A percentile compares a stretch with the other conserved stretches of the same genome.
These are phyloP conservation scores for Thalassiosira oceanica DNA, from an alignment of 352 stramenopile species.

Conservation along the genomic window DNA sequence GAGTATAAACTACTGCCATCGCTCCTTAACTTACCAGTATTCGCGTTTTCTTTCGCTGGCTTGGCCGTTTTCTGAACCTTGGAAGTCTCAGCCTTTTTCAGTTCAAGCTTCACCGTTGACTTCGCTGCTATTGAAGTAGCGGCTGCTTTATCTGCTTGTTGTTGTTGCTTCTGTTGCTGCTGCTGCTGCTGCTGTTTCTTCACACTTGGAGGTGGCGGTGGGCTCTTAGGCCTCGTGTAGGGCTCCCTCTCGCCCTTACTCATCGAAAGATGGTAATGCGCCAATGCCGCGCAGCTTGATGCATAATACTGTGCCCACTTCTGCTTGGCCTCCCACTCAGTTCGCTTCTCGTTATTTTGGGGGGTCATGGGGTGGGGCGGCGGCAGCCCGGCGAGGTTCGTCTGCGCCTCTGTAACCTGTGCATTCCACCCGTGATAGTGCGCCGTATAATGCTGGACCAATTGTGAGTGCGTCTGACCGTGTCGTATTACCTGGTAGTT, in stretches of 20 bases:
- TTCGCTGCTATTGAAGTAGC: not conserved
- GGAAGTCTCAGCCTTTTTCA: too few relatives aligned
- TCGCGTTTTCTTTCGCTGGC: constrained; percentile 15
- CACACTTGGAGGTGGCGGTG: constrained; percentile 19
- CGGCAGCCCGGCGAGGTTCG: constrained; percentile 3
- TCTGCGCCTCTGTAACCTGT: constrained; percentile 9
- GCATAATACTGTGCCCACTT: constrained; percentile 49
- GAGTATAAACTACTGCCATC: constrained; percentile 8
- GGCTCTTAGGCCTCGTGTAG: constrained; percentile 16
- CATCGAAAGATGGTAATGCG: constrained; percentile 43
- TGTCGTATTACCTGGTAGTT: too few relatives aligned
- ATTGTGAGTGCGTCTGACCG: constrained; percentile 30
- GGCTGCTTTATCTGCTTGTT: not conserved
- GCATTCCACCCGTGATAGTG: constrained; percentile 35
- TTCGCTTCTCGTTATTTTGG: constrained; percentile 37
- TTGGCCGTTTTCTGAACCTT: too few relatives aligned
- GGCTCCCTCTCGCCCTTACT: constrained; percentile 18
- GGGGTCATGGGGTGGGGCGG: constrained; percentile 14
- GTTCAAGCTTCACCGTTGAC: too few relatives aligned
- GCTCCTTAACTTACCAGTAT: constrained; percentile 15
- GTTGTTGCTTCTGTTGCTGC: constrained; percentile 11
- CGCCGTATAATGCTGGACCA: constrained; percentile 35
- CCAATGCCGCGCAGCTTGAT: constrained; percentile 26
- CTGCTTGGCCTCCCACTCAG: constrained; percentile 21
- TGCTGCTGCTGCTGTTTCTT: constrained; percentile 1